Evolutionary conservation across 768 basidiomycete genomes (phyloP).

Genomic region (Termitomyces eurrhizus): DNA sequence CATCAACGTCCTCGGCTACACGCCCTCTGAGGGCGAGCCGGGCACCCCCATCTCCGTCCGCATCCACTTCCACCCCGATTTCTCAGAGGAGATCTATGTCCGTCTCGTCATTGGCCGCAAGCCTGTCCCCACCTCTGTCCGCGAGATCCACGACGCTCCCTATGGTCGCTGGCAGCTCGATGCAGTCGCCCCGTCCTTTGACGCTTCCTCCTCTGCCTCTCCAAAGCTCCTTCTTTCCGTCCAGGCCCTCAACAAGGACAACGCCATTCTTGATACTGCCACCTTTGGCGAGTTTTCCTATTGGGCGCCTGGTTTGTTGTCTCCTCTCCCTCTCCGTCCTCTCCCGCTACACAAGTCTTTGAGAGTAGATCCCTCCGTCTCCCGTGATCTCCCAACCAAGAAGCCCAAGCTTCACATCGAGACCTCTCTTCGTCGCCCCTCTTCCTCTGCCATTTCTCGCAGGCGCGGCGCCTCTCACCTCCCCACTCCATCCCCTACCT

Average conservation of each 20-base stretch:
- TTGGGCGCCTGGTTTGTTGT: slow-evolving; percentile 39
- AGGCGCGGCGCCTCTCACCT: slow-evolving; percentile 35
- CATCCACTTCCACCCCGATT: slow-evolving; percentile 52
- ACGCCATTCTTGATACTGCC: slow-evolving; percentile 56
- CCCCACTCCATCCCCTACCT: slow-evolving; percentile 37
- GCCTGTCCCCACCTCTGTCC: slow-evolving; percentile 65
- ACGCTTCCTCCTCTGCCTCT: slow-evolving; percentile 34
- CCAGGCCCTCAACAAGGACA: slow-evolving; percentile 55
- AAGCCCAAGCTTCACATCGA: slow-evolving; percentile 30
- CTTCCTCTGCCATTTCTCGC: slow-evolving; percentile 26
- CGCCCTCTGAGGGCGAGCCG: slow-evolving; percentile 58
- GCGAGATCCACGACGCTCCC: slow-evolving; percentile 40
- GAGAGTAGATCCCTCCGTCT: slow-evolving; percentile 10
- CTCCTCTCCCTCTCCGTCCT: slow-evolving; percentile 11
- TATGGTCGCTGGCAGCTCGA: slow-evolving; percentile 63
- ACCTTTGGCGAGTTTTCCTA: slow-evolving; percentile 74
- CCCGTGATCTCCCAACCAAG: slow-evolving; percentile 11
- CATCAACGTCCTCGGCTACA: slow-evolving; percentile 63
- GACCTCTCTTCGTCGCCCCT: slow-evolving; percentile 16
- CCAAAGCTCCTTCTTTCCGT: slow-evolving; percentile 53
- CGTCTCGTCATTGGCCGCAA: slow-evolving; percentile 72
- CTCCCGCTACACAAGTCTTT: slow-evolving; percentile 5
- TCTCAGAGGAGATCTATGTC: slow-evolving; percentile 53
- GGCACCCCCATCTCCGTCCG: slow-evolving; percentile 63
- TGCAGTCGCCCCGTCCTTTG: slow-evolving; percentile 54